Conservation (phyloP, 352 stramenopile genomes). For the Globisporangium camurandrum region DNA sequence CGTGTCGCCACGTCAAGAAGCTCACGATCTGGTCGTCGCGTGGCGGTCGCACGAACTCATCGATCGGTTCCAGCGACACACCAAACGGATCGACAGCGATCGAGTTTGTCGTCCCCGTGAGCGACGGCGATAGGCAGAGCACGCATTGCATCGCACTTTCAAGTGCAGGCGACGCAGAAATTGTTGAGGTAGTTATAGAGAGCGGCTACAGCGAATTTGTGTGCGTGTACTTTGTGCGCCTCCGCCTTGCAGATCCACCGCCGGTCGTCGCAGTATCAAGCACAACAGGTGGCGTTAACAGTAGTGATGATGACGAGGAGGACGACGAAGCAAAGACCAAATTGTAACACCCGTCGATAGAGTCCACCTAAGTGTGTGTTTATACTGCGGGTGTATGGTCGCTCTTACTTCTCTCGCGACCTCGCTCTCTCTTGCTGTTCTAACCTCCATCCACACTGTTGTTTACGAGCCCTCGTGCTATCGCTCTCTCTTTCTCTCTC, state of each 20-base stretch:
- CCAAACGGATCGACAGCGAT: not conserved
- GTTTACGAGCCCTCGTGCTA: no score
- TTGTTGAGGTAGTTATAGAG: slow-evolving; percentile 63
- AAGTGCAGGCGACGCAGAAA: slow-evolving; percentile 18
- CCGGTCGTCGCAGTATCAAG: no score
- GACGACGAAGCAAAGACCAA: slow-evolving; percentile 3
- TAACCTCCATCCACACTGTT: not conserved
- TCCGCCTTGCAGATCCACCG: slow-evolving; percentile 18
- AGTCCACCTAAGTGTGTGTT: not conserved
- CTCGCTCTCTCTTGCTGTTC: not conserved
- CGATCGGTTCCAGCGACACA: slow-evolving; percentile 14
- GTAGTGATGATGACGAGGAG: slow-evolving; percentile 1
- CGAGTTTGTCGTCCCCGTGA: slow-evolving; percentile 26
- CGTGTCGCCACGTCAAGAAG: slow-evolving; percentile 53
- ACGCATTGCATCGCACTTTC: slow-evolving; percentile 43
- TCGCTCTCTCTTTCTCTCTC: not conserved
- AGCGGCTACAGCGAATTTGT: slow-evolving; percentile 64
- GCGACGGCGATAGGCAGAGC: slow-evolving; percentile 37
- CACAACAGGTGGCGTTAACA: slow-evolving; percentile 3
- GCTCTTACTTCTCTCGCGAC: not conserved
- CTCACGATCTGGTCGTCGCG: slow-evolving; percentile 39
- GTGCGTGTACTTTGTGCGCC: slow-evolving; percentile 49
- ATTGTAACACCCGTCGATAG: slow-evolving; percentile 1
- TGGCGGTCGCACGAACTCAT: slow-evolving; percentile 16
- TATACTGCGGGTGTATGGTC: not conserved